Evolutionary conservation across 139 green algal species (phyloP).

Genomic region (Tetradesmus lagerheimii): DNA sequence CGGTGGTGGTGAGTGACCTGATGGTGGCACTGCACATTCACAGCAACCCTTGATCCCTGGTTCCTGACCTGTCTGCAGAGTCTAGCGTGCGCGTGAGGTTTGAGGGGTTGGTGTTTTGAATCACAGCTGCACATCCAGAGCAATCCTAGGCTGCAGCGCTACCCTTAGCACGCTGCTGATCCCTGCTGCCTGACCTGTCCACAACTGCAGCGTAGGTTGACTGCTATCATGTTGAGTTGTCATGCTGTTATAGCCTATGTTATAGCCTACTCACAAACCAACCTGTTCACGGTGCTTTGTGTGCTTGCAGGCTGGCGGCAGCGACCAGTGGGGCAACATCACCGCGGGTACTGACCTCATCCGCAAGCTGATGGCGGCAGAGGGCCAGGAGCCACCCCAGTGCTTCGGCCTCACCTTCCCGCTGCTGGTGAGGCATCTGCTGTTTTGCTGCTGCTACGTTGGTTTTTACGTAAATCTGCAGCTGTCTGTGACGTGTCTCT

Average conservation of each 20-base stretch:
- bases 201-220: background rate
- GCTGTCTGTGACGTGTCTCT: too few species aligned
- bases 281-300: background rate
- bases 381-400: slow-evolving; percentile 38
- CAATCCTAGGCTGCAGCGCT: too few species aligned
- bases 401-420: slow-evolving; percentile 96
- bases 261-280: background rate
- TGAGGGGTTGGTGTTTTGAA: too few species aligned
- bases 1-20: too few species aligned
- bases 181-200: background rate
- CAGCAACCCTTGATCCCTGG: too few species aligned
- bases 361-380: slow-evolving; percentile 73
- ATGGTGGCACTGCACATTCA: too few species aligned
- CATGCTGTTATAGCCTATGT: background rate
- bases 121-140: too few species aligned
- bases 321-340: slow-evolving; percentile 99
- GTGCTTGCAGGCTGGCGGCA: slow-evolving; percentile 88
- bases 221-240: too few species aligned
- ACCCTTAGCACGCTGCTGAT: too few species aligned
- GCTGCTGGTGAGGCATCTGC: slow-evolving; percentile 73
- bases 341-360: slow-evolving; percentile 92
- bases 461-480: too few species aligned
- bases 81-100: too few species aligned
- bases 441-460: background rate
- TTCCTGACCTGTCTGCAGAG: too few species aligned